These are phyloP conservation scores for Raffaelea arxii DNA, from an alignment of 2,329 filamentous ascomycete genomes.

Conservation along the genomic window DNA sequence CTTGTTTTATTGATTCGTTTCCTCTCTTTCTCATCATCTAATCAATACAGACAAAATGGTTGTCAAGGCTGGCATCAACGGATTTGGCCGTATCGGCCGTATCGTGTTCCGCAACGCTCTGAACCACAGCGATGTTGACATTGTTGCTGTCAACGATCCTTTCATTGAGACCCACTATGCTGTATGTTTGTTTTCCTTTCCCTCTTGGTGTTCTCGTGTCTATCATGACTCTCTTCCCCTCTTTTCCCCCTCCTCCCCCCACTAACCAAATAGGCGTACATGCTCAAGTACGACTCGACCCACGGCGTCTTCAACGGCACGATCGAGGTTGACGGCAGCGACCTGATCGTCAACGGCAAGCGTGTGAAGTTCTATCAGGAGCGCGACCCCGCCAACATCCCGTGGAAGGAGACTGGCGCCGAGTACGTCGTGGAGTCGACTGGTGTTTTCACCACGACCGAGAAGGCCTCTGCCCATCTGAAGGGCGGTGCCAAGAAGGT, in stretches of 20 bases:
- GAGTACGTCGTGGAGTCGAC: constrained; percentile 96
- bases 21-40: neutral
- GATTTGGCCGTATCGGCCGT: constrained; percentile 98
- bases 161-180: constrained; percentile 98
- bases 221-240: constrained; percentile 14
- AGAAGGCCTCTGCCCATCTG: constrained; percentile 91
- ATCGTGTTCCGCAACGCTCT: constrained; percentile 98
- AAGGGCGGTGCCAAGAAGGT: constrained; percentile 98
- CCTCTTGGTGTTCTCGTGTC: neutral
- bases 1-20: no score
- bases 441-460: constrained; percentile 97
- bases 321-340: constrained; percentile 59
- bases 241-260: constrained; percentile 12
- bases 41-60: constrained; percentile 33
- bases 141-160: constrained; percentile 97
- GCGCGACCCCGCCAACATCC: constrained; percentile 81
- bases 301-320: constrained; percentile 96
- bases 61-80: constrained; percentile 93
- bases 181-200: constrained; percentile 49
- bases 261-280: constrained; percentile 63
- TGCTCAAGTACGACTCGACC: constrained; percentile 98
- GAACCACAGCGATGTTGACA: constrained; percentile 79
- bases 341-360: constrained; percentile 89
- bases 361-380: constrained; percentile 89
- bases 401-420: constrained; percentile 79